Conservation (phyloP, 1,139 yeast species). For the Lodderomyces beijingensis region DNA sequence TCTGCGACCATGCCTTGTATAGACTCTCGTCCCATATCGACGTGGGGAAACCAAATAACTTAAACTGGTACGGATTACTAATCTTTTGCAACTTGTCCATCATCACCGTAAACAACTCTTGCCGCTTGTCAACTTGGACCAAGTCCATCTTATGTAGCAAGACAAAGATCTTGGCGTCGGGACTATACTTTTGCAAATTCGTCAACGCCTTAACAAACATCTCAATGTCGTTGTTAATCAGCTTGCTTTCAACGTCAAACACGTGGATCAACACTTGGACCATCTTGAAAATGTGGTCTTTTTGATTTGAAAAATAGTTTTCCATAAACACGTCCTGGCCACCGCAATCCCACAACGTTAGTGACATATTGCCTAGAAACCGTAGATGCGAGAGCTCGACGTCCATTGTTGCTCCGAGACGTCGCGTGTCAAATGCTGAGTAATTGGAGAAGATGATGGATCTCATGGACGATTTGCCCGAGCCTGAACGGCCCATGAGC, state of each 20-base stretch:
- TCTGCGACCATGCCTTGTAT: slow-evolving; percentile 95
- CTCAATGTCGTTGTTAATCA: slow-evolving; percentile 88
- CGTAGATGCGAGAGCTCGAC: slow-evolving; percentile 95
- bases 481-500: slow-evolving; percentile 87
- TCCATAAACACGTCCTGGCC: slow-evolving; percentile 98
- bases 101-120: slow-evolving; percentile 77
- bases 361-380: slow-evolving; percentile 90
- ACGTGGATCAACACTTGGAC: slow-evolving; percentile 97
- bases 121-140: slow-evolving; percentile 82
- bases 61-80: slow-evolving; percentile 73
- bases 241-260: slow-evolving; percentile 91
- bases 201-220: slow-evolving; percentile 82
- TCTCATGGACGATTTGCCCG: slow-evolving; percentile 97
- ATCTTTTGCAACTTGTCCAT: slow-evolving; percentile 77
- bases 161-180: slow-evolving; percentile 89
- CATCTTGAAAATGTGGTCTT: slow-evolving; percentile 90
- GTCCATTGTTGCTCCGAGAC: slow-evolving; percentile 95
- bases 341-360: slow-evolving; percentile 98
- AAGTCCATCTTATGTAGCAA: slow-evolving; percentile 94
- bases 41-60: slow-evolving; percentile 86
- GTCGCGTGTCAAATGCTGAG: slow-evolving; percentile 92
- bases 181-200: slow-evolving; percentile 79
- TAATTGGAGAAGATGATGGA: slow-evolving; percentile 92
- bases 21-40: slow-evolving; percentile 97
- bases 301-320: slow-evolving; percentile 80